These are phyloP conservation scores for Auriscalpium orientale DNA, from an alignment of 768 basidiomycete genomes.

Conservation along the genomic window DNA sequence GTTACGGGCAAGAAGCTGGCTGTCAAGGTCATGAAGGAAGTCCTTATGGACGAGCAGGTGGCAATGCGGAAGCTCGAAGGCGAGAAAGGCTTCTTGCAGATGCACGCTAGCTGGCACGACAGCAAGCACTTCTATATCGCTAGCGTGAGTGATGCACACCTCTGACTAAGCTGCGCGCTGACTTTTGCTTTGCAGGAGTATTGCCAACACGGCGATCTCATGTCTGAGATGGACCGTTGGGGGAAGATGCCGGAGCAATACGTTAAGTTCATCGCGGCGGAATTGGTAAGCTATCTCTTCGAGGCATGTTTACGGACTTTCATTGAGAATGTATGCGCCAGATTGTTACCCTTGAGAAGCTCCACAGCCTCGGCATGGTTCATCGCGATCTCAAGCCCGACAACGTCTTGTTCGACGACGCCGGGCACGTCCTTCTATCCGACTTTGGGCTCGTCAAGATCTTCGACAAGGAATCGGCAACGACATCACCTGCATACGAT, in stretches of 20 bases:
- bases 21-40: not conserved
- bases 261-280: not conserved
- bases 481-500: not conserved
- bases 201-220: not conserved
- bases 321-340: not conserved
- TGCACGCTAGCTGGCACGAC: not conserved
- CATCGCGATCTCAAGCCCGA: conserved; percentile 26
- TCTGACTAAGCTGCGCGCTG: not conserved
- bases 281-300: not conserved
- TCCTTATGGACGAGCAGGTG: not conserved
- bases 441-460: conserved; percentile 19
- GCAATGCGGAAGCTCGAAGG: not conserved
- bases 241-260: not conserved
- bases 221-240: not conserved
- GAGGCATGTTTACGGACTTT: not conserved
- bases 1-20: not conserved
- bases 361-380: conserved; percentile 18
- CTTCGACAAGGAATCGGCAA: conserved; percentile 17
- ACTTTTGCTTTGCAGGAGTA: not conserved
- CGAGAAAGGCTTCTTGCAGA: not conserved
- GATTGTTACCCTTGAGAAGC: conserved; percentile 14
- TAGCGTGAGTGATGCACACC: not conserved
- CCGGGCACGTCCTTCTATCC: conserved; percentile 18
- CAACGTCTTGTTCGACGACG: conserved; percentile 19
- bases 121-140: not conserved